phyloP scores from a whole-genome alignment of 176 grass and related monocot species.

The Juncus inflexus region DNA sequence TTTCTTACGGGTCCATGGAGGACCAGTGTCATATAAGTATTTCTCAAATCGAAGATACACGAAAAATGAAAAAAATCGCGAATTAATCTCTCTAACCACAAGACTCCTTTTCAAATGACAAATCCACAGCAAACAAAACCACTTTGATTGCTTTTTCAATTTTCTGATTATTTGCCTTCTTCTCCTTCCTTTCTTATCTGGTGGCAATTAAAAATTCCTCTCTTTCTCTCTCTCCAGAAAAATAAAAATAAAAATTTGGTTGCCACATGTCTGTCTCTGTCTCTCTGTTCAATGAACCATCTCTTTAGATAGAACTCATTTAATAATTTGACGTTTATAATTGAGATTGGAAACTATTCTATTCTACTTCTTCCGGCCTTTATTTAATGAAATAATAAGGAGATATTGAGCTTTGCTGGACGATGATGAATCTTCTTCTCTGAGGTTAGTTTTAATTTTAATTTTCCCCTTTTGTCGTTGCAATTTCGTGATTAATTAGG shows the following conservation, averaged over 20 bases:
- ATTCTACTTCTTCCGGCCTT: conserved; percentile 15
- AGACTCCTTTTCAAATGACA: too few species aligned
- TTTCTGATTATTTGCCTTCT: not conserved
- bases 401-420: conserved; percentile 18
- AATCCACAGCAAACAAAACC: too few species aligned
- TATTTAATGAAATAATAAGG: conserved; percentile 3
- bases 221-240: conserved; percentile 24
- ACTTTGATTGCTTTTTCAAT: too few species aligned
- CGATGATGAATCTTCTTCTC: conserved; percentile 13
- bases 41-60: too few species aligned
- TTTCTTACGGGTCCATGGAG: too few species aligned
- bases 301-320: conserved; percentile 9
- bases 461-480: not conserved
- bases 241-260: not conserved
- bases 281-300: conserved; percentile 28
- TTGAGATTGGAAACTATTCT: not conserved
- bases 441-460: conserved; percentile 29
- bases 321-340: conserved; percentile 4
- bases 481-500: not conserved
- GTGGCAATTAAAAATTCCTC: not conserved
- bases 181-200: conserved; percentile 6
- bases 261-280: conserved; percentile 21
- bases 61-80: too few species aligned
- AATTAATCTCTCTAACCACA: too few species aligned
- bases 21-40: too few species aligned